phyloP scores from a whole-genome alignment of 1,284 basidiomycete species.

The Cryptococcus floricola region DNA sequence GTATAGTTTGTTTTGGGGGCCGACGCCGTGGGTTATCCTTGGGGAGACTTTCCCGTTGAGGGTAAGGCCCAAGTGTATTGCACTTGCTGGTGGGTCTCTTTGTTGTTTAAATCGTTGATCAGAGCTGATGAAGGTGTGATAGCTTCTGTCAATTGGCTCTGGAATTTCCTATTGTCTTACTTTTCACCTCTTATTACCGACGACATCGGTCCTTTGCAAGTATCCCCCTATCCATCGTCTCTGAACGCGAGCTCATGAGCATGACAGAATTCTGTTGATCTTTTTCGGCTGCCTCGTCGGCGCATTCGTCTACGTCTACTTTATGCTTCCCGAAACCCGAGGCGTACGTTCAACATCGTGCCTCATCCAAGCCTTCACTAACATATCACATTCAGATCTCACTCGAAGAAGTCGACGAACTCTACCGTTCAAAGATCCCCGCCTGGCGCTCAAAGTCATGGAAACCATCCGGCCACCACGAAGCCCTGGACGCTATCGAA shows the following conservation, averaged over 20 bases:
- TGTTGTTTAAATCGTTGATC: not conserved
- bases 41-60: slow-evolving; percentile 68
- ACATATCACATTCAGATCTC: slow-evolving; percentile 47
- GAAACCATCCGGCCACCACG: slow-evolving; percentile 51
- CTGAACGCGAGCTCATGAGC: not conserved
- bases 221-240: not conserved
- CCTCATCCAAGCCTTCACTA: not conserved
- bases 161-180: slow-evolving; percentile 61
- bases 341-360: slow-evolving; percentile 39
- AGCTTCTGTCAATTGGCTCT: slow-evolving; percentile 50
- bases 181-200: slow-evolving; percentile 54
- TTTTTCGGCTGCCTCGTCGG: slow-evolving; percentile 63
- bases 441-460: slow-evolving; percentile 63
- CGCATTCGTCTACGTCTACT: slow-evolving; percentile 60
- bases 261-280: slow-evolving; percentile 53
- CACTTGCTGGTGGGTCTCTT: slow-evolving; percentile 55
- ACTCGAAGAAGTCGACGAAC: slow-evolving; percentile 73
- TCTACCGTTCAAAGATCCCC: slow-evolving; percentile 62
- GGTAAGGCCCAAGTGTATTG: slow-evolving; percentile 69
- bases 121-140: not conserved
- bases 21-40: slow-evolving; percentile 59
- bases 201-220: slow-evolving; percentile 59
- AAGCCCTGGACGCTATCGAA: slow-evolving; percentile 9
- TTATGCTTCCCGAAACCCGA: slow-evolving; percentile 65
- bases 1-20: slow-evolving; percentile 66